These are phyloP conservation scores for Calonectria henricotiae DNA, from an alignment of 2,329 filamentous ascomycete genomes.

Conservation along the genomic window DNA sequence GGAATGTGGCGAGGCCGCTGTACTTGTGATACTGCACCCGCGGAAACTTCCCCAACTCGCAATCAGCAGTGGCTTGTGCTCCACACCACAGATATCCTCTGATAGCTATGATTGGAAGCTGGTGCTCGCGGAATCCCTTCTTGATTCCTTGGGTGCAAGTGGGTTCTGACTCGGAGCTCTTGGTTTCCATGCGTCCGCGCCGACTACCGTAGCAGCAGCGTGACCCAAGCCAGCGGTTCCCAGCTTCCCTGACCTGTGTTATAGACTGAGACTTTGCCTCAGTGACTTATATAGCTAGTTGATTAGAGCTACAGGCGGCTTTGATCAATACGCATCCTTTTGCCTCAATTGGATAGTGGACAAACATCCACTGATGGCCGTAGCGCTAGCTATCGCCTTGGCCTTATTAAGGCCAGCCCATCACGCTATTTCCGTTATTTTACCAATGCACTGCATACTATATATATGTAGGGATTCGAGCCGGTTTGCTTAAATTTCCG, in stretches of 20 bases:
- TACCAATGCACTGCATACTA: no score
- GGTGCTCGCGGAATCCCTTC: neutral
- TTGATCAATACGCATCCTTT: no score
- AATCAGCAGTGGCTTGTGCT: neutral
- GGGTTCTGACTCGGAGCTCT: constrained; percentile 1
- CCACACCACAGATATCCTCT: neutral
- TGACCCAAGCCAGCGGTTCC: constrained; percentile 12
- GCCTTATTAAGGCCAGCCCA: no score
- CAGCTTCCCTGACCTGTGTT: neutral
- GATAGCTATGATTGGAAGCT: constrained; percentile 10
- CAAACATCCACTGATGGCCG: no score
- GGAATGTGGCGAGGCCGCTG: constrained; percentile 19
- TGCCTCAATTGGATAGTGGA: no score
- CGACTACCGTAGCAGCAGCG: neutral
- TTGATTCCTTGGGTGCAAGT: neutral
- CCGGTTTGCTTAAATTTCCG: no score
- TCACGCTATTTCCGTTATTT: no score
- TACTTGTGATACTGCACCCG: constrained; percentile 2
- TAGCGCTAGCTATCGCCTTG: no score
- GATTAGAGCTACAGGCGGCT: no score
- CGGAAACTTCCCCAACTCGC: constrained; percentile 34
- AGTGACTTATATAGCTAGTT: no score
- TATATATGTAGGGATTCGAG: no score
- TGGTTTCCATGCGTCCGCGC: neutral
- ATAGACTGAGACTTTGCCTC: no score